Conservation (phyloP, 2,329 filamentous ascomycete species). For the Diatrype stigma region DNA sequence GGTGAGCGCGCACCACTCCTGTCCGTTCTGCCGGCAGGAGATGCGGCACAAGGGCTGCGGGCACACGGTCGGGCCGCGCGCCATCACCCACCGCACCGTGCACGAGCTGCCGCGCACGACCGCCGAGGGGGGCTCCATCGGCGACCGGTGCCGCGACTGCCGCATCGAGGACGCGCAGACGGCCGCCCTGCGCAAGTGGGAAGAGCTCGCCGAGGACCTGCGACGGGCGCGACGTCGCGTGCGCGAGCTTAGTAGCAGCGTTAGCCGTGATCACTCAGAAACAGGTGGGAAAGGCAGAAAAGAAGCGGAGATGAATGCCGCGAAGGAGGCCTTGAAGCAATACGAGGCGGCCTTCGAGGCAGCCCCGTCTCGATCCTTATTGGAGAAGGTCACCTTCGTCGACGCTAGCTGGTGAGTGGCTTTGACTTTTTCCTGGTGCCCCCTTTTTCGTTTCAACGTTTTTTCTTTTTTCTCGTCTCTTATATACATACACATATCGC, state of each 20-base stretch:
- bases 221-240: constrained; percentile 4
- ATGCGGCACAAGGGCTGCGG: constrained; percentile 26
- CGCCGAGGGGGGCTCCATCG: constrained; percentile 25
- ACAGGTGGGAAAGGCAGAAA: no score
- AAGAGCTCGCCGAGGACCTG: constrained; percentile 6
- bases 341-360: constrained; percentile 14
- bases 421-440: background rate
- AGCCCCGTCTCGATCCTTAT: background rate
- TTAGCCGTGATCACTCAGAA: no score
- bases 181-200: constrained; percentile 4
- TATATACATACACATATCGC: no score
- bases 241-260: no score
- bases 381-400: background rate
- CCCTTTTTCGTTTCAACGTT: background rate
- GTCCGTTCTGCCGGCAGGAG: constrained; percentile 31
- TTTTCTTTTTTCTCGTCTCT: background rate
- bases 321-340: constrained; percentile 3
- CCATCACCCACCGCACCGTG: constrained; percentile 27
- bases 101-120: constrained; percentile 30
- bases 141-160: constrained; percentile 12
- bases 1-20: constrained; percentile 19
- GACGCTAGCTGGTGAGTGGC: background rate
- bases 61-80: constrained; percentile 22
- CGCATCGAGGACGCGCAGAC: constrained; percentile 2
- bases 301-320: constrained; percentile 8